Evolutionary conservation across 2,329 filamentous ascomycete species (phyloP), one percentile per base, ranked within the genome.

Genomic region (Aspergillus sp.): DNA sequence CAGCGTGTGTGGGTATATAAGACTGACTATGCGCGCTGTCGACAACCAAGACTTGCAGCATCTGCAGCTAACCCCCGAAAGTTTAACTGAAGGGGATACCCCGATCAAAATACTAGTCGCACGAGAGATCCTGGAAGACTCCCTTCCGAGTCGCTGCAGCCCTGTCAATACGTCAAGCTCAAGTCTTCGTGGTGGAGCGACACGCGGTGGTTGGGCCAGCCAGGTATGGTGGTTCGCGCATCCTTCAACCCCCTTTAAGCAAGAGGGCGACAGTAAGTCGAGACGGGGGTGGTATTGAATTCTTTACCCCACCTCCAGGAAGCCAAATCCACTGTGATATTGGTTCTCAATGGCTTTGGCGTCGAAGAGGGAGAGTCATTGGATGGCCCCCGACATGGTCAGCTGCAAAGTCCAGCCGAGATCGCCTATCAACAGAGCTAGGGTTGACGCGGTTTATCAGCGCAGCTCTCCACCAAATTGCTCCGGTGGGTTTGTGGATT

Each of bases 101-200:
- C 47, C 36, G 20, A 45, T 16, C 26, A 49, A 33, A 33, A 45
- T 48, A 26, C 43, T 22, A 22, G 22, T 45, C 14, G 32, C 19
- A 44, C 40, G 20, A 24, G 14, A 20, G 24, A 38, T 36, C 14
- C 11, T 26, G 45, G 36, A 26, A 47, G 32, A 8, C 40, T 17
- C 14, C 14, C 16, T 42, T 50, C 38, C 22, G 51, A 53, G 49
- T 44, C 51, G 51, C 49, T 56, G 53, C 55, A 56, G 53, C 48
- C 49, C 50, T 51, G 46, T 42, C 40, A 17, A 20, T 42, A 42
- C 40, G 40, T 42, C 40, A 42, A 14, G 16, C 10, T 10, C 11
- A 42, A 17, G 19, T 7, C 19, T 13, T n/a, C 16, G 40, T 19
- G 40, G 40, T 17, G 40, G 40, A 22, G 4, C 16, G 40, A 42